Evolutionary conservation across 768 basidiomycete genomes (phyloP), one percentile per base, ranked within the genome.

Genomic region (Phylloporus scabripes): DNA sequence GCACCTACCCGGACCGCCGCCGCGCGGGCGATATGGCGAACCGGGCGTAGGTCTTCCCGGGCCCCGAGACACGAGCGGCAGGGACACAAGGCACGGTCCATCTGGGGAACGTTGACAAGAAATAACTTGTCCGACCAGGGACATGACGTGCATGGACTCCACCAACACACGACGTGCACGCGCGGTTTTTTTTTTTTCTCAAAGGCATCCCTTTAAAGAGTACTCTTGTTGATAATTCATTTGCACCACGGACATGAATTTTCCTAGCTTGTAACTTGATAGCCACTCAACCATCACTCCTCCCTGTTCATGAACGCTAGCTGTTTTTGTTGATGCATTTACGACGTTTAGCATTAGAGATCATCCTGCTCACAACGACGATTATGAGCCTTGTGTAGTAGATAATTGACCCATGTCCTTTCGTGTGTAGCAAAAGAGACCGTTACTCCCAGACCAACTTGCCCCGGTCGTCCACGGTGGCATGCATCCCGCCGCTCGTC

Each of bases 401-500:
- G 58, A 60, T 65, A 62, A 53, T 54, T 42, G 51, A 57, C 62
- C 23, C 45, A n/a, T 38, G 23, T 51, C 50, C 32, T 3, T 23
- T 38, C 17, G 7, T 18, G 41, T 42, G 31, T 20, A 0, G 26
- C 21, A 31, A 32, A 42, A 33, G n/a, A n/a, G n/a, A n/a, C 14
- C 18, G 28, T 44, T 43, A 64, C 31, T 80, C 79, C 78, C 78
- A 83, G 38, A 83, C 77, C 54, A 83, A 55, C 60, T 78, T 78
- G 28, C 82, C 83, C 20, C 63, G 66, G 34, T 72, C 72, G 54
- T 82, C 76, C 23, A 85, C 77, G n/a, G 60, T 66, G 0, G 82
- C 79, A n/a, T 68, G 74, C 80, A 82, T 82, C 15, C 82, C 82
- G 11, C 82, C 81, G 54, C 80, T 72, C 14, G 67, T 50, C 38